Percentiles rank a stretch among this genome's conserved stretches.
These are phyloP conservation scores for Sarocladium kiliense DNA, from an alignment of 2,329 filamentous ascomycete genomes.

Conservation along the genomic window DNA sequence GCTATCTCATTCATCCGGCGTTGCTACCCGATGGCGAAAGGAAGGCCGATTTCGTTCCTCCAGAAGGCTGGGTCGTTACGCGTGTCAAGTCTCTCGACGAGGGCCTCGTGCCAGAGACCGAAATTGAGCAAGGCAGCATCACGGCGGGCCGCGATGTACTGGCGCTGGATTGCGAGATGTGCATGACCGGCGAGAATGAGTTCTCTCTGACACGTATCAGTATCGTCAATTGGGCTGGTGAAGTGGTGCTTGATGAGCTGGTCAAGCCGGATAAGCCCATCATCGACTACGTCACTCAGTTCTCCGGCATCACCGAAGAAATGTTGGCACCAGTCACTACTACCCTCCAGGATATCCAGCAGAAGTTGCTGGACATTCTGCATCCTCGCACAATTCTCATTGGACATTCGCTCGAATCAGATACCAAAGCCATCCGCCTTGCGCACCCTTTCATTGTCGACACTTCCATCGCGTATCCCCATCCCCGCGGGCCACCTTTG, in stretches of 20 bases:
- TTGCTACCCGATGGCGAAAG: constrained; percentile 57
- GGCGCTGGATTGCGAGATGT: constrained; percentile 96
- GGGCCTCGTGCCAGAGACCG: constrained; percentile 59
- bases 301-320: constrained; percentile 84
- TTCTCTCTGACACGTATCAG: constrained; percentile 87
- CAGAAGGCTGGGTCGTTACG: constrained; percentile 80
- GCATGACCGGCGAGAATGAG: constrained; percentile 72
- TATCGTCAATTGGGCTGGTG: constrained; percentile 79
- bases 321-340: constrained; percentile 82
- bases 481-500: constrained; percentile 81
- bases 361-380: constrained; percentile 66
- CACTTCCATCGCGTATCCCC: constrained; percentile 83
- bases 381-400: constrained; percentile 68
- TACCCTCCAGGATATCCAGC: constrained; percentile 76
- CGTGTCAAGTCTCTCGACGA: constrained; percentile 61
- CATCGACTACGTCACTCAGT: constrained; percentile 84
- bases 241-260: constrained; percentile 78
- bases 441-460: constrained; percentile 93
- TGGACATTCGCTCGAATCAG: constrained; percentile 77
- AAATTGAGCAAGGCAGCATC: constrained; percentile 75
- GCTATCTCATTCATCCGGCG: constrained; percentile 79
- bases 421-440: constrained; percentile 77
- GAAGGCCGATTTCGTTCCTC: constrained; percentile 44
- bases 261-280: constrained; percentile 89
- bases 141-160: constrained; percentile 76